phyloP scores from a whole-genome alignment of 306 rosid genomes.

The Urtica urens region DNA sequence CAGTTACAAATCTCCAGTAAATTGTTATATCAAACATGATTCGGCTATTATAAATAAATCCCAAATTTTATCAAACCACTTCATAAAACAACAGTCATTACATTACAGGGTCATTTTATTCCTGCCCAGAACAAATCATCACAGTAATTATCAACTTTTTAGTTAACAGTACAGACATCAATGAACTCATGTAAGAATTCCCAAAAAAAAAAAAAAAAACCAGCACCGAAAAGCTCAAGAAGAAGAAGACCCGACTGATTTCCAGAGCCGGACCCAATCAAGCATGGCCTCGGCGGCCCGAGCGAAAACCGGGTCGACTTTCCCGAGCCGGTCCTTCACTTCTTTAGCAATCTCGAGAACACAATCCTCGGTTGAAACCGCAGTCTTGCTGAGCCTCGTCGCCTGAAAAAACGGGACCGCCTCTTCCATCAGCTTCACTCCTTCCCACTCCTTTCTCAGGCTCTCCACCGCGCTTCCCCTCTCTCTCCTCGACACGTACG shows the following conservation, averaged over 20 bases:
- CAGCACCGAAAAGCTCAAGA: slow-evolving; percentile 11
- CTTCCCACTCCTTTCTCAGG: slow-evolving; percentile 98
- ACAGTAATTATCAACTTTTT: slow-evolving; percentile 5
- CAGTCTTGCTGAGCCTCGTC: slow-evolving; percentile 47
- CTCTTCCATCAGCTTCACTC: slow-evolving; percentile 92
- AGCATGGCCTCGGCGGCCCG: slow-evolving; percentile 74
- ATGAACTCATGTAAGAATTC: slow-evolving; percentile 4
- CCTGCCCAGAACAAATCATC: slow-evolving; percentile 11
- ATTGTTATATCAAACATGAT: too few species aligned
- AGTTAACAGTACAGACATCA: background rate
- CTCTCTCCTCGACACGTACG: slow-evolving; percentile 82
- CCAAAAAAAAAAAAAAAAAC: background rate
- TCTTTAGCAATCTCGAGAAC: slow-evolving; percentile 55
- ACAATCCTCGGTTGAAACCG: slow-evolving; percentile 61
- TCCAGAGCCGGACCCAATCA: slow-evolving; percentile 87
- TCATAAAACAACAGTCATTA: background rate
- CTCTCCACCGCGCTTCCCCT: slow-evolving; percentile 80
- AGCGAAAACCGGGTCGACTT: slow-evolving; percentile 58
- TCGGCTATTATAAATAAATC: too few species aligned
- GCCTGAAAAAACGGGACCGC: slow-evolving; percentile 94
- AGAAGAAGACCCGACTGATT: slow-evolving; percentile 41
- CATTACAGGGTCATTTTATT: slow-evolving; percentile 18
- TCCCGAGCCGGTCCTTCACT: slow-evolving; percentile 76
- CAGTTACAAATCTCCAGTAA: too few species aligned
- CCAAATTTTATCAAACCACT: slow-evolving; percentile 3